Evolutionary conservation across 495 filamentous ascomycete species (phyloP).

Genomic region (Glonium stellatum): DNA sequence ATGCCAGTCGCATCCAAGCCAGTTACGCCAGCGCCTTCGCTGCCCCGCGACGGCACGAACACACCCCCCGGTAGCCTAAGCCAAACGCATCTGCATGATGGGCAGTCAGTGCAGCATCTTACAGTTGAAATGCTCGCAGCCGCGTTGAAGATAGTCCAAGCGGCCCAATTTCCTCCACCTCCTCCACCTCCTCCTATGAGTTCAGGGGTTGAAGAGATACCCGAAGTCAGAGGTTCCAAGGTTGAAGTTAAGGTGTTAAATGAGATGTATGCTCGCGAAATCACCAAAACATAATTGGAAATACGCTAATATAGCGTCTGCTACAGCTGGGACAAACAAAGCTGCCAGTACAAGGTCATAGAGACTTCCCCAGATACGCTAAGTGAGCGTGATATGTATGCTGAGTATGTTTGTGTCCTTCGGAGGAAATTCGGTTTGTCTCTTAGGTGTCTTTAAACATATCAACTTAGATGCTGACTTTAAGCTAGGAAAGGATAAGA

Average conservation of each 20-base stretch:
- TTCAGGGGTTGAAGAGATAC: neutral
- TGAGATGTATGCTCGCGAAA: neutral
- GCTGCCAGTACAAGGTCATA: neutral
- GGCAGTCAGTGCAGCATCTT: neutral
- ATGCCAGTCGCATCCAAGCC: neutral
- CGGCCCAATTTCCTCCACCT: neutral
- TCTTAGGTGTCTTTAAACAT: neutral
- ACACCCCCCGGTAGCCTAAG: neutral
- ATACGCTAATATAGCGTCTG: neutral
- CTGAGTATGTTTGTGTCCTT: neutral
- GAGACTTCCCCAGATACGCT: neutral
- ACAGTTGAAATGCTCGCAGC: neutral
- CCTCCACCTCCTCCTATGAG: neutral
- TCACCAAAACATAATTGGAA: neutral
- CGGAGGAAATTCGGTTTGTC: neutral
- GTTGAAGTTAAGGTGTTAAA: constrained; percentile 1
- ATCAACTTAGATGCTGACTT: neutral
- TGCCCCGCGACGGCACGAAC: neutral
- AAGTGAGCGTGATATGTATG: neutral
- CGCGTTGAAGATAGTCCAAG: neutral
- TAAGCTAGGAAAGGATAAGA: neutral
- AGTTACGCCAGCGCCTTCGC: neutral
- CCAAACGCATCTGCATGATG: neutral
- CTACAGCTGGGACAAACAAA: neutral
- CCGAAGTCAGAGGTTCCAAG: neutral